These are phyloP conservation scores for Tolypocladium endophyticum DNA, from an alignment of 2,329 filamentous ascomycete species.

Conservation along the genomic window DNA sequence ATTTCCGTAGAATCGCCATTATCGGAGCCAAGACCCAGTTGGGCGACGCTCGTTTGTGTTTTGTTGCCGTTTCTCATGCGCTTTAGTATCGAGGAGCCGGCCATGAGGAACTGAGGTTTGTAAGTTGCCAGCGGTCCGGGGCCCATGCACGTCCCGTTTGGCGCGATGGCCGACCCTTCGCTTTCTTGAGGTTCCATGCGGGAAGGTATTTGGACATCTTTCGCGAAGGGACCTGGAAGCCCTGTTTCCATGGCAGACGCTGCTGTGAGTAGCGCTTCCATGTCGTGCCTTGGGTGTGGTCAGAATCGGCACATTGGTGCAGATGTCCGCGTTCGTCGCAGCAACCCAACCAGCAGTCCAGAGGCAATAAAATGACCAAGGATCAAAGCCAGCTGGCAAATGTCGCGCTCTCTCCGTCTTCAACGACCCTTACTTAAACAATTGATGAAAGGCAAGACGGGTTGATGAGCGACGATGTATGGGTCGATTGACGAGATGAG, in stretches of 20 bases:
- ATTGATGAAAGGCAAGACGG: not conserved
- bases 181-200: not conserved
- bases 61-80: conserved; percentile 9
- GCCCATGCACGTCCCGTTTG: not conserved
- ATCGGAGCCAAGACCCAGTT: not conserved
- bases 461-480: not conserved
- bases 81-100: conserved; percentile 15
- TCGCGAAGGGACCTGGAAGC: no score
- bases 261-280: not conserved
- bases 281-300: not conserved
- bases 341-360: not conserved
- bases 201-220: not conserved
- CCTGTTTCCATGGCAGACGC: not conserved
- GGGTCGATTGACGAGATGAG: not conserved
- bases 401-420: not conserved
- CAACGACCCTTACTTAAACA: not conserved
- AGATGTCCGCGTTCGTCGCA: not conserved
- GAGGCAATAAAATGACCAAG: not conserved
- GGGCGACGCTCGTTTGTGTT: not conserved
- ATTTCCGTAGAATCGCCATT: not conserved
- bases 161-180: not conserved
- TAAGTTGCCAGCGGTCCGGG: conserved; percentile 9
- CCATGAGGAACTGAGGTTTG: conserved; percentile 17
- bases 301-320: not conserved
- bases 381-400: no score